These are phyloP conservation scores for Ophiostoma populinum DNA, from an alignment of 2,329 filamentous ascomycete genomes.

Conservation along the genomic window DNA sequence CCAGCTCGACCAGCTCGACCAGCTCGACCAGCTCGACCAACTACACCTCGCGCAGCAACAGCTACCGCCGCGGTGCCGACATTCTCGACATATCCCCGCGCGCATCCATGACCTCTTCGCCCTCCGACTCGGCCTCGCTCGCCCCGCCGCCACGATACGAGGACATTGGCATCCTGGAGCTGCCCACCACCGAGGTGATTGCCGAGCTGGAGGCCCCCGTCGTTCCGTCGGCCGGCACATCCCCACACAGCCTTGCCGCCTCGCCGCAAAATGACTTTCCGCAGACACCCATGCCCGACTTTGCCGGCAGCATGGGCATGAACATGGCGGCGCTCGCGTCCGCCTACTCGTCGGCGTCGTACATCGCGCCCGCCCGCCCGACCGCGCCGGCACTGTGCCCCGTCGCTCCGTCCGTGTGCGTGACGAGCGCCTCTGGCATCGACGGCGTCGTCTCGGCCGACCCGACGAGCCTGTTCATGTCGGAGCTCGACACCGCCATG, in stretches of 20 bases:
- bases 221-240: conserved; percentile 13
- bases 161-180: conserved; percentile 21
- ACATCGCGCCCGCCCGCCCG: background rate
- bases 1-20: background rate
- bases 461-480: too few relatives aligned
- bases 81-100: background rate
- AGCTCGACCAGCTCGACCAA: background rate
- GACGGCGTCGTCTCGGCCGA: too few relatives aligned
- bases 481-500: too few relatives aligned
- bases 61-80: conserved; percentile 1
- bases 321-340: conserved; percentile 4
- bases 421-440: too few relatives aligned
- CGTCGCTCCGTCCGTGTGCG: too few relatives aligned
- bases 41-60: conserved; percentile 3
- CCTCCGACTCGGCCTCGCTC: conserved; percentile 8
- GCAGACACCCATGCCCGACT: background rate
- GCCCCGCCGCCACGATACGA: conserved; percentile 31
- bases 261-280: too few relatives aligned
- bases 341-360: conserved; percentile 9
- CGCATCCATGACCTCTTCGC: conserved; percentile 1
- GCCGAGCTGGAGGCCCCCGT: conserved; percentile 34
- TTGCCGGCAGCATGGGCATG: background rate
- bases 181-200: conserved; percentile 30
- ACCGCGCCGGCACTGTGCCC: too few relatives aligned
- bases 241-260: background rate